Evolutionary conservation across 2,329 filamentous ascomycete genomes (phyloP).

Genomic region (Fusarium sp.): DNA sequence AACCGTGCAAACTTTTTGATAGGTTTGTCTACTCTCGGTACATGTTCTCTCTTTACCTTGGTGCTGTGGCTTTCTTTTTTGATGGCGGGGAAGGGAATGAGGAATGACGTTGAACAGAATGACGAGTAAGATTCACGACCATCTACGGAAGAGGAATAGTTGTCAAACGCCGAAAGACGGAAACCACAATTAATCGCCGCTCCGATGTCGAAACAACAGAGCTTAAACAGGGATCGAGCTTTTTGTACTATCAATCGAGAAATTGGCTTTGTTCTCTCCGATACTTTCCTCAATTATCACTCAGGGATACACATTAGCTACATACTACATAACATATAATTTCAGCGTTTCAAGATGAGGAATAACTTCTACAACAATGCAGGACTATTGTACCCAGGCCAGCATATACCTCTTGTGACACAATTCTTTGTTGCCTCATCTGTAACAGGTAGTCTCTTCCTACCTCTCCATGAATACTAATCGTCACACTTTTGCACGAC

Average conservation of each 20-base stretch:
- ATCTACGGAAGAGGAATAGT: constrained; percentile 6
- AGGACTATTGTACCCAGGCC: background rate
- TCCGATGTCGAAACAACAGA: constrained; percentile 20
- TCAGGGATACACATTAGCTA: background rate
- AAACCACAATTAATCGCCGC: constrained; percentile 1
- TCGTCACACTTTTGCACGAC: background rate
- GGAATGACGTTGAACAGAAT: constrained; percentile 32
- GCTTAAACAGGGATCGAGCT: constrained; percentile 21
- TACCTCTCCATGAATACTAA: background rate
- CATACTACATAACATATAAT: background rate
- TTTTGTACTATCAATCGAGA: constrained; percentile 5
- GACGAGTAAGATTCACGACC: constrained; percentile 11
- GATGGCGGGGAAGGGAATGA: constrained; percentile 9
- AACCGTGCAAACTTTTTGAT: constrained; percentile 1
- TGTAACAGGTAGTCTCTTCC: constrained; percentile 1
- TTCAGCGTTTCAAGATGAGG: background rate
- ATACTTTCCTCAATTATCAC: background rate
- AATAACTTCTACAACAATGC: background rate
- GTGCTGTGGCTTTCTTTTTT: background rate
- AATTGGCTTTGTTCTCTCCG: background rate
- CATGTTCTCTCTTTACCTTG: background rate
- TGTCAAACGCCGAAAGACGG: constrained; percentile 13
- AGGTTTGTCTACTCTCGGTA: background rate
- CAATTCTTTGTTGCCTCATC: constrained; percentile 20
- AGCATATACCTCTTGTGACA: constrained; percentile 1